A percentile compares a stretch with the other conserved stretches of the same genome.
Conservation (phyloP, 176 grass and related monocot species). For the Puccinellia tenuiflora region DNA sequence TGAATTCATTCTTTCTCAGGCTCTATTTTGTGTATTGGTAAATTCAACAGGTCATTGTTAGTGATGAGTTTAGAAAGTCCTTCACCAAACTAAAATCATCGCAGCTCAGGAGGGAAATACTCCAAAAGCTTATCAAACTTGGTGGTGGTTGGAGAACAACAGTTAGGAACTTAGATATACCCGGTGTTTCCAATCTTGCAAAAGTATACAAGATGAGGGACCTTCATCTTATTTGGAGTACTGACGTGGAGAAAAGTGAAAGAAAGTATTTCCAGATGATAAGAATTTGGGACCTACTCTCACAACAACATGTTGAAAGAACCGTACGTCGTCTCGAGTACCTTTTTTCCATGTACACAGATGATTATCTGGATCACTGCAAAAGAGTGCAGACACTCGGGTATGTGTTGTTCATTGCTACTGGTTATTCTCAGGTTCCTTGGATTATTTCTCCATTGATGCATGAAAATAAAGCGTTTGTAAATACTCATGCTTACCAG, state of each 20-base stretch:
- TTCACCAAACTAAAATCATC: conserved; percentile 58
- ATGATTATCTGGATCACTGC: conserved; percentile 59
- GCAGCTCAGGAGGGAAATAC: conserved; percentile 34
- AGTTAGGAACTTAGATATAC: conserved; percentile 2
- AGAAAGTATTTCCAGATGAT: conserved; percentile 60
- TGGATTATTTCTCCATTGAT: background rate
- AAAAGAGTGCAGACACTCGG: conserved; percentile 33
- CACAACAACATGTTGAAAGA: conserved; percentile 42
- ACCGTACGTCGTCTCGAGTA: conserved; percentile 48
- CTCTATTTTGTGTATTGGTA: conserved; percentile 7
- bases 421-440: background rate
- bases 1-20: background rate
- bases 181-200: conserved; percentile 40
- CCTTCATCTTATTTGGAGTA: conserved; percentile 70
- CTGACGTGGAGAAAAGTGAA: conserved; percentile 53
- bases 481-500: background rate
- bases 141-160: conserved; percentile 57
- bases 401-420: conserved; percentile 37
- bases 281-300: conserved; percentile 69
- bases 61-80: conserved; percentile 71
- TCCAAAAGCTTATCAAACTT: conserved; percentile 62
- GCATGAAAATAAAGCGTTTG: background rate
- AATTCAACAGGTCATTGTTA: conserved; percentile 58
- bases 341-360: conserved; percentile 76
- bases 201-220: conserved; percentile 44